Evolutionary conservation across 2,329 filamentous ascomycete species (phyloP).

Genomic region (Neurospora sp.): DNA sequence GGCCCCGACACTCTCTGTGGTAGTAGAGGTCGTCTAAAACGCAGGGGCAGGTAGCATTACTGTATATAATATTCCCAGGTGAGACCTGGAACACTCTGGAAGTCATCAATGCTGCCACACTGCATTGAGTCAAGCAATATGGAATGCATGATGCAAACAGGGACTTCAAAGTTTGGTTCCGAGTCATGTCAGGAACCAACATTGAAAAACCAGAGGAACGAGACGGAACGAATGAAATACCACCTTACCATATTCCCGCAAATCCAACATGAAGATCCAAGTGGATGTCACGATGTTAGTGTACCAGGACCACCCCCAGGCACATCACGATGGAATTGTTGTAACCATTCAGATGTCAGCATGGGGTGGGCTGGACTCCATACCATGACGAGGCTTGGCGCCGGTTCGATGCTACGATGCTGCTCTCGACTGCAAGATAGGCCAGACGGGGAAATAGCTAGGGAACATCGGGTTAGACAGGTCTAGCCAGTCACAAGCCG

Average conservation of each 20-base stretch:
- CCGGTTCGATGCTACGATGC: not conserved
- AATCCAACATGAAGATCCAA: not conserved
- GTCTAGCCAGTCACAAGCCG: not conserved
- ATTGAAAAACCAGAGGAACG: not conserved
- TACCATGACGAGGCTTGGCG: not conserved
- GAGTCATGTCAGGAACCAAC: not conserved
- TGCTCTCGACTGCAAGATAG: not conserved
- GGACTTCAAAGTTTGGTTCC: not conserved
- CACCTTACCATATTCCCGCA: not conserved
- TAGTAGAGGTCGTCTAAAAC: not conserved
- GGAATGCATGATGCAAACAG: not conserved
- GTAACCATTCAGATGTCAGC: not conserved
- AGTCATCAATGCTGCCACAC: not conserved
- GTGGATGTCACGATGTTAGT: not conserved
- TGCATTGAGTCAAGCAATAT: not conserved
- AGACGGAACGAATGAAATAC: not conserved
- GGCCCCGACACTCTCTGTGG: not conserved
- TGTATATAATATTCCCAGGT: not conserved
- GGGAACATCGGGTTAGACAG: not conserved
- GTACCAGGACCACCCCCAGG: not conserved
- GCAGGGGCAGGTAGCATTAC: not conserved
- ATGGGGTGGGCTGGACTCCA: not conserved
- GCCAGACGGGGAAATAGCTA: not conserved
- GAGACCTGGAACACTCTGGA: not conserved
- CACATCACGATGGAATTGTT: not conserved